Base-by-base conservation (phyloP, 352 stramenopile genomes). In the Thraustotheca clavata region DNA sequence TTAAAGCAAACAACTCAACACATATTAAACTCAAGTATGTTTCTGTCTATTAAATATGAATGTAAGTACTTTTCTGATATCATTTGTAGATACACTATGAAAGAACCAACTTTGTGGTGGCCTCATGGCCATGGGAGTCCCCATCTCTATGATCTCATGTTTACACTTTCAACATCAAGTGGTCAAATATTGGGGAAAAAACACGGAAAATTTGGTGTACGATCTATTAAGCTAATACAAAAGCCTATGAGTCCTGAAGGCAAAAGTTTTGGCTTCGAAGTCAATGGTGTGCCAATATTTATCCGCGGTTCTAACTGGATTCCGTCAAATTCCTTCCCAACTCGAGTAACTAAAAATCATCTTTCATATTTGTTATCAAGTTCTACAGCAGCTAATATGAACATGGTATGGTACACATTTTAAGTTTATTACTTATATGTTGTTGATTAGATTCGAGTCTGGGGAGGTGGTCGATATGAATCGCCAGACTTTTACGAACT, bases 391-490 rank as follows among this genome's bases (percentile, higher is more conserved):
- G 79, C 81, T 22, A 83, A 93, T 63, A 93, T 93, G 84, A 93
- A 93, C 61, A 93, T 93, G 84, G 71, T 88, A 67, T 41, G 24
- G 59, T 27, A 14, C 34, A 22, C n/a, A 24, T 33, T 46, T 4
- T 12, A 31, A 24, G 31, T 24, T 16, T 20, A 43, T 20, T 20
- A 43, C 11, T 46, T 35, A 31, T 11, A 9, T 16, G 32, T 24
- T 46, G 7, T 35, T 49, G 50, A 47, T 29, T 34, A 87, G 78
- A 66, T 96, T 49, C 76, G 88, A 26, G 80, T 95, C 22, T 96
- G 88, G 88, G 88, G 88, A 32, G 88, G 88, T 48, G 88, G 88
- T 27, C 71, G 88, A 61, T 96, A 95, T 61, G 83, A 95, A 63
- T 79, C 75, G 6, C 81, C 94, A 39, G 49, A 70, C 5, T 95